Percentiles rank a stretch among this genome's conserved stretches.
phyloP scores from a whole-genome alignment of 257 asterid species.

The Marsdenia floribunda region DNA sequence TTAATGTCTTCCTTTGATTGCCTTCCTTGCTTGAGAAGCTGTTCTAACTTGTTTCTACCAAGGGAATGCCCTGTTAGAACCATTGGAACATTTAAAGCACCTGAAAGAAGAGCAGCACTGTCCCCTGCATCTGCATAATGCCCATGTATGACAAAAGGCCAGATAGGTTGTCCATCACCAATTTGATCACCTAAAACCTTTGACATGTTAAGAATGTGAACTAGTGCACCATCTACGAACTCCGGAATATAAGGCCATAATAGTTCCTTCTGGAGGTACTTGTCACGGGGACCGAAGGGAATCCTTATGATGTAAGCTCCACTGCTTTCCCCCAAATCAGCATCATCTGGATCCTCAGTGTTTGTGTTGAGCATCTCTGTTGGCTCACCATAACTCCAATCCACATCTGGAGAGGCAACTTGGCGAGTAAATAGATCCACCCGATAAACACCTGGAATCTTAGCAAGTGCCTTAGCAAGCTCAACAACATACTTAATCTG shows the following conservation, averaged over 20 bases:
- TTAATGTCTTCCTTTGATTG: constrained; percentile 81
- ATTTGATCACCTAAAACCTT: constrained; percentile 74
- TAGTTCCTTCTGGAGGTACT: constrained; percentile 61
- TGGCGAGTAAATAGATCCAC: constrained; percentile 82
- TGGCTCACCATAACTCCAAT: constrained; percentile 83
- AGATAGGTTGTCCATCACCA: constrained; percentile 62
- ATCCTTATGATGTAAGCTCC: constrained; percentile 75
- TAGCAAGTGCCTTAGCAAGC: constrained; percentile 76
- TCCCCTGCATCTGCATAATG: constrained; percentile 95
- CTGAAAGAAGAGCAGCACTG: constrained; percentile 80
- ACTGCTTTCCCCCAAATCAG: constrained; percentile 61
- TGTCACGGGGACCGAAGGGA: constrained; percentile 76
- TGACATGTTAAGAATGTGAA: constrained; percentile 73
- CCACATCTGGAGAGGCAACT: constrained; percentile 75
- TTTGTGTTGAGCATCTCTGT: constrained; percentile 68
- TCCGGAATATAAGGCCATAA: constrained; percentile 80
- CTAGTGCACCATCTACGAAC: constrained; percentile 77
- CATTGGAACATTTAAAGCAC: constrained; percentile 83
- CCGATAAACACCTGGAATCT: constrained; percentile 70
- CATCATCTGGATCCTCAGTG: constrained; percentile 44
- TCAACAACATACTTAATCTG: constrained; percentile 79
- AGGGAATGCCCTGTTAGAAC: constrained; percentile 81
- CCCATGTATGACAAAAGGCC: constrained; percentile 84
- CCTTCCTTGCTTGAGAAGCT: constrained; percentile 73
- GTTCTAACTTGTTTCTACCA: constrained; percentile 83